Evolutionary conservation across 2,329 filamentous ascomycete genomes (phyloP), one percentile per base, ranked within the genome.

Genomic region (Diaporthe eres): DNA sequence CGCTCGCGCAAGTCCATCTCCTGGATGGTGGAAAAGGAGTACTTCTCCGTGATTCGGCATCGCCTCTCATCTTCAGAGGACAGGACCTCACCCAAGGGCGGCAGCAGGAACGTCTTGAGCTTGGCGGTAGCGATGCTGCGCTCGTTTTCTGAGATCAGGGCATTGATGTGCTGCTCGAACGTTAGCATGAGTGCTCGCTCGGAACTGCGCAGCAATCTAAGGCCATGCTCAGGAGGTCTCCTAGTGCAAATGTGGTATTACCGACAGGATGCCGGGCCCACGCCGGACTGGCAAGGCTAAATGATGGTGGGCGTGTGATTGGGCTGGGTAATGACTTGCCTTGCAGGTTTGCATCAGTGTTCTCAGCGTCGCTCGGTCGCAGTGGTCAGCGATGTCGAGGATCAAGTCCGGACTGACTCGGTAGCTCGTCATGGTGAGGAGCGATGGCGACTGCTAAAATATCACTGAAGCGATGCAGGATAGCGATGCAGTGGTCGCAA

Each of bases 361-460:
- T 10, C 39, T 65, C 37, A 77, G 57, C 10, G 76, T 77, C 55
- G 51, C 44, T 31, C 60, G 60, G 28, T 77, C 76, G 55, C 76
- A 77, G 19, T 61, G 49, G 31, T 77, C 76, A 22, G 76, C 76
- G 53, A 77, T 74, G 3, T 71, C 19, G 25, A 77, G 70, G 42
- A 77, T 31, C 28, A 77, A 28, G 49, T 75, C 74, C 17, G 60
- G 44, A 22, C 47, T 65, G 61, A 75, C 63, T 60, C 51, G 70
- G 42, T 51, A 53, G 17, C 25, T 34, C 22, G 31, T 28, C 74
- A 71, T 77, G 55, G 25, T 71, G 57, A 72, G 39, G 39, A 44
- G 57, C 17, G 58, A 55, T 8, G 31, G 58, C 28, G 34, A 55
- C 34, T 39, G 47, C 28, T 63, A 39, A 72, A 17, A 63, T 42